Evolutionary conservation across 306 rosid genomes (phyloP), one percentile per base, ranked within the genome.

Genomic region (Biancaea sappan): DNA sequence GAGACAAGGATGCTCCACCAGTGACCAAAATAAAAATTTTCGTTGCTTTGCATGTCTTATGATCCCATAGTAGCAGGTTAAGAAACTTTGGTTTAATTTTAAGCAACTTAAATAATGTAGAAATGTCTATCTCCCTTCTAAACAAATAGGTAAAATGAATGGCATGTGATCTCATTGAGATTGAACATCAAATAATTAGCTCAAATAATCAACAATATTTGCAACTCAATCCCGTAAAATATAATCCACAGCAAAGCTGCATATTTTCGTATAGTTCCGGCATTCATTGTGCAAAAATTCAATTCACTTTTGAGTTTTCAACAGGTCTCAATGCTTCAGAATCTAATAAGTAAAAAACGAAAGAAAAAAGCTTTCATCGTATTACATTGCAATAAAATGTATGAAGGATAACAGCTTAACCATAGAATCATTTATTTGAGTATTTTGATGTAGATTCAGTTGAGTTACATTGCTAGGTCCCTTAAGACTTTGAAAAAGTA

Each of bases 11-110:
- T 51, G 21, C 35, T 29, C 35, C 32, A 44, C 18, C 40, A 34
- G 43, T 62, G 67, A 4, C 34, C 48, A 37, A 25, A 37, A 0
- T 18, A n/a, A 38, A 57, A 24, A 11, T 35, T 37, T 56, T 56
- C 9, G 8, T 21, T 46, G 43, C 19, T 34, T 12, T 3, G 18
- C 26, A 43, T n/a, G 9, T 63, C 29, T 7, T 6, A 14, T 5
- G 19, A 71, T 8, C 24, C 11, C 9, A 74, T 40, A 51, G 44
- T 34, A 74, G 18, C 25, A 6, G 4, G 32, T 13, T n/a, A 52
- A 9, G 25, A 50, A 61, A 32, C 6, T 12, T 77, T 41, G 41
- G 70, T 69, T 48, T 69, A 32, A 68, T 22, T 5, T 48, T 32
- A 11, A 76, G 51, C 43, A 44, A 37, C 31, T 25, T 16, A 21